Evolutionary conservation across 2,329 filamentous ascomycete genomes (phyloP).

Genomic region (Bipolaris oryzae): DNA sequence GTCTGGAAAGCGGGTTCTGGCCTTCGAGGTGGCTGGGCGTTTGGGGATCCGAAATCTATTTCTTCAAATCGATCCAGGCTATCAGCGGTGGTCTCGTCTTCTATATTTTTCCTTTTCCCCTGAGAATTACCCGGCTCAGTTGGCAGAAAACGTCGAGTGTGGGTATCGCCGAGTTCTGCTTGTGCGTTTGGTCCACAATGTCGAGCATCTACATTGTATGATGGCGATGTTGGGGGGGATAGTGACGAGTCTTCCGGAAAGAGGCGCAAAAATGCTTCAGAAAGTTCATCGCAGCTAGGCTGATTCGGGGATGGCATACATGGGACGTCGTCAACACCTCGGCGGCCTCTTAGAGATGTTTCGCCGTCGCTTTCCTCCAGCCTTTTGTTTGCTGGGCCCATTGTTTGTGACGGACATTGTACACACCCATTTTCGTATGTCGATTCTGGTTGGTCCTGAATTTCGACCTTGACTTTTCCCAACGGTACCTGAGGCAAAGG

Average conservation of each 20-base stretch:
- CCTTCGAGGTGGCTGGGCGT: slow-evolving; percentile 8
- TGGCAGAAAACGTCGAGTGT: too few species aligned
- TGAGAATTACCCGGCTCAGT: too few species aligned
- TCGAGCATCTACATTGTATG: background rate
- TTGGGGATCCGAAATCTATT: slow-evolving; percentile 16
- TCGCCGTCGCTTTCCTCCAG: background rate
- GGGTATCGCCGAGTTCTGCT: too few species aligned
- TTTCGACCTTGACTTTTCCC: slow-evolving; percentile 3
- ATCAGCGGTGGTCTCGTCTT: too few species aligned
- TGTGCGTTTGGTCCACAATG: too few species aligned
- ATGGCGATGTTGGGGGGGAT: background rate
- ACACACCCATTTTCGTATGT: background rate
- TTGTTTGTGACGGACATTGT: background rate
- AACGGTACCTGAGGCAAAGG: slow-evolving; percentile 22
- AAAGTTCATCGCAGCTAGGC: too few species aligned
- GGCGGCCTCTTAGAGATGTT: background rate
- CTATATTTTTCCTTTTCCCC: too few species aligned
- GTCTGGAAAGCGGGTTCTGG: background rate
- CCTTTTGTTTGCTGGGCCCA: background rate
- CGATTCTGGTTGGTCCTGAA: background rate
- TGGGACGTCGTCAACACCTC: background rate
- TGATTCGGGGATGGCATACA: background rate
- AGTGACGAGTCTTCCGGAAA: background rate
- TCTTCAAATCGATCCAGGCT: slow-evolving; percentile 6
- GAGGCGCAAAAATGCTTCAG: too few species aligned